Evolutionary conservation across 345 rosid genomes (phyloP).

Genomic region (Garcia nutans): DNA sequence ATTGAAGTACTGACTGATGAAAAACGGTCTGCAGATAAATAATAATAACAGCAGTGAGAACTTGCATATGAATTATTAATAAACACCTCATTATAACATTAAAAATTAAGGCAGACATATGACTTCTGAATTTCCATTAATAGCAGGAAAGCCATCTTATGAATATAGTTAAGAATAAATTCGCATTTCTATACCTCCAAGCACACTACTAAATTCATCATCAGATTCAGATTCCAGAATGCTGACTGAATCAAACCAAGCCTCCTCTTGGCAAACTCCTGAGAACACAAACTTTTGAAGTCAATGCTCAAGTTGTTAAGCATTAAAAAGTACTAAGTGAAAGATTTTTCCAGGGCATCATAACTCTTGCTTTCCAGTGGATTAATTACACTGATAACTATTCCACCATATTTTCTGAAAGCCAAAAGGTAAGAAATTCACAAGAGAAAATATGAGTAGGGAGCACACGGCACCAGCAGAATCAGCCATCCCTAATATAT

Average conservation of each 20-base stretch:
- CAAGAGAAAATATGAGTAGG: no score
- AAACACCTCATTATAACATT: background rate
- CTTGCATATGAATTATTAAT: background rate
- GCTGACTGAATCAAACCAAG: constrained; percentile 77
- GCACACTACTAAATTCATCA: constrained; percentile 71
- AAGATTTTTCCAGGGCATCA: no score
- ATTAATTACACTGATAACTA: no score
- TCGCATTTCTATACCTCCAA: constrained; percentile 51
- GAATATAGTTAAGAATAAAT: background rate
- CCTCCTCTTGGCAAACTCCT: constrained; percentile 64
- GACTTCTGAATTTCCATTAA: background rate
- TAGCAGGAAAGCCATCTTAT: background rate
- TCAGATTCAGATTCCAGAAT: constrained; percentile 85
- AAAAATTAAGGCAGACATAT: background rate
- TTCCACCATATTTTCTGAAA: no score
- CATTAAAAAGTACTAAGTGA: no score
- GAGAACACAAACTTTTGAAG: constrained; percentile 19
- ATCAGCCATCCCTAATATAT: background rate
- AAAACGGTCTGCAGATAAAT: constrained; percentile 45
- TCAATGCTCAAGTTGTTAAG: background rate
- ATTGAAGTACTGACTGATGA: constrained; percentile 36
- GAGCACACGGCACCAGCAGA: no score
- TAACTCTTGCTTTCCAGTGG: no score
- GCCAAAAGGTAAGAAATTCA: no score
- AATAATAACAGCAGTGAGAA: background rate